A percentile compares a stretch with the other conserved stretches of the same genome.
Conservation (phyloP, 257 asterid species). For the Rauvolfia tetraphylla region DNA sequence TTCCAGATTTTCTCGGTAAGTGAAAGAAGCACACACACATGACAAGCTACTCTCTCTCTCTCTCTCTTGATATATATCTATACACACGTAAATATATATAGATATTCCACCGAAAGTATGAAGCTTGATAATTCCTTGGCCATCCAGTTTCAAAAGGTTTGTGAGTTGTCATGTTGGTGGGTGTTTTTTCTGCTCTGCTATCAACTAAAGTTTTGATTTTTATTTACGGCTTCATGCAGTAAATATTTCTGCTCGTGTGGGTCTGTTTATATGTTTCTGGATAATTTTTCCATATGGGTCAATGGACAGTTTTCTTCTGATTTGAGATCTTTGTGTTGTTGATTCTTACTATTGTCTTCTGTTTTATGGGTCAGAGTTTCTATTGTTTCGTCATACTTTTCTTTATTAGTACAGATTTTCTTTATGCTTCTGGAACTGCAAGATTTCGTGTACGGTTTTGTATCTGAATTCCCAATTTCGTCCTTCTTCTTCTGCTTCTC, state of each 20-base stretch:
- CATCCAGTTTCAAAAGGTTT: background rate
- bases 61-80: background rate
- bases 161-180: background rate
- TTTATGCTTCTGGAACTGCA: conserved; percentile 17
- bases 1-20: conserved; percentile 34
- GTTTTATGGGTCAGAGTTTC: background rate
- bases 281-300: background rate
- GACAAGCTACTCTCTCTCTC: background rate
- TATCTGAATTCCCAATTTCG: conserved; percentile 47
- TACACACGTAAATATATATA: background rate
- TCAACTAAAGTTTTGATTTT: conserved; percentile 10
- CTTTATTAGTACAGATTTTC: background rate
- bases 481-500: conserved; percentile 27
- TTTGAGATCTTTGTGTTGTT: conserved; percentile 7
- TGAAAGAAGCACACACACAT: background rate
- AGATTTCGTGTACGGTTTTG: conserved; percentile 31
- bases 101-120: background rate
- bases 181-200: conserved; percentile 5
- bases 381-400: conserved; percentile 10
- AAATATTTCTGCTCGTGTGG: background rate
- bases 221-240: conserved; percentile 9
- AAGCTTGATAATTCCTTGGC: background rate
- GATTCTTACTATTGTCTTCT: conserved; percentile 1
- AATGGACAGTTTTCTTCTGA: conserved; percentile 1
- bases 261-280: background rate